A percentile compares a stretch with the other conserved stretches of the same genome.
phyloP scores from a whole-genome alignment of 768 basidiomycete species.

The Boletus speciosus region DNA sequence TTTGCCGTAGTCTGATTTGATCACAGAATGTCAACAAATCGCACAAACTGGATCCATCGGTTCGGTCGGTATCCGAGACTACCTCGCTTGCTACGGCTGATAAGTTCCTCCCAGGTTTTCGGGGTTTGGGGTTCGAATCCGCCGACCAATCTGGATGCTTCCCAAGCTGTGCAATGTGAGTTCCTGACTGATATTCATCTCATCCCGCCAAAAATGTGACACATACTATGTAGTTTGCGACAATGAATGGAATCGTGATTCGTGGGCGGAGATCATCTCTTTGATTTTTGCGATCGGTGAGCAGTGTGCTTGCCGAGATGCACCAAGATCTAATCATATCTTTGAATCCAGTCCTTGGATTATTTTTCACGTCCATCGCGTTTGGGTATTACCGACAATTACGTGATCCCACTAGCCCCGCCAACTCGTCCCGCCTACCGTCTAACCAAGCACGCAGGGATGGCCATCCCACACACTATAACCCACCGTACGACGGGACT shows the following conservation, averaged over 20 bases:
- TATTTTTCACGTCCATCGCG: constrained; percentile 61
- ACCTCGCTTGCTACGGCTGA: constrained; percentile 4
- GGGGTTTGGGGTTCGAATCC: constrained; percentile 54
- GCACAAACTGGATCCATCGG: constrained; percentile 33
- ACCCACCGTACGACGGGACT: constrained; percentile 47
- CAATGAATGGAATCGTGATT: constrained; percentile 55
- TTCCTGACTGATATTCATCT: not conserved
- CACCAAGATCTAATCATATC: not conserved
- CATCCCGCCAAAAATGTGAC: constrained; percentile 6
- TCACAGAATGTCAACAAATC: constrained; percentile 49
- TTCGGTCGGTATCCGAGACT: constrained; percentile 27
- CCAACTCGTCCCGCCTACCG: constrained; percentile 47
- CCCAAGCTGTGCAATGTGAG: constrained; percentile 49
- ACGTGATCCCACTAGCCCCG: constrained; percentile 60
- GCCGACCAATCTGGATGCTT: constrained; percentile 25
- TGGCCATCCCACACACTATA: constrained; percentile 52
- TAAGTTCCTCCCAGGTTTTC: constrained; percentile 33
- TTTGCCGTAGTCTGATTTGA: constrained; percentile 47
- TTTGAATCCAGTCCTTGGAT: constrained; percentile 44
- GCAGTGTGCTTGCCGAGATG: constrained; percentile 18
- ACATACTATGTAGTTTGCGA: constrained; percentile 51
- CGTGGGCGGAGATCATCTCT: constrained; percentile 64
- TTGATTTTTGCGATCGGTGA: constrained; percentile 58
- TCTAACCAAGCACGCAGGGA: constrained; percentile 35
- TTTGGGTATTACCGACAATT: constrained; percentile 75